Conservation (phyloP, 2,329 filamentous ascomycete genomes). For the Fusarium papillatum region DNA sequence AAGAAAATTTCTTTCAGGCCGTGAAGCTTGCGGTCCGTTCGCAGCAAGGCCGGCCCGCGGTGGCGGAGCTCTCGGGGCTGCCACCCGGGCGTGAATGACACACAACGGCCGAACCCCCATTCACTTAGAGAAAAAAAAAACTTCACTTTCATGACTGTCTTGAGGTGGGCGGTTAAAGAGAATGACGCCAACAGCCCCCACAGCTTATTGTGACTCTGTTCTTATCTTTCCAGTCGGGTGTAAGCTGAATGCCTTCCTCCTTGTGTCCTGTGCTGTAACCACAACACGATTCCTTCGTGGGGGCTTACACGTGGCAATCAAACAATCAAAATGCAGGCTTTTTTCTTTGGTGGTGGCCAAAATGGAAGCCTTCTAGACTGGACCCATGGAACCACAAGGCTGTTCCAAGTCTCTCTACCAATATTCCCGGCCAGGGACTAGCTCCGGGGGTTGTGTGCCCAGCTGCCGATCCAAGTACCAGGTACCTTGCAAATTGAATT, state of each 20-base stretch:
- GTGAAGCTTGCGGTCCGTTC: slow-evolving; percentile 9
- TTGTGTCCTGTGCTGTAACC: neutral
- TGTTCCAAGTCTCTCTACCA: slow-evolving; percentile 18
- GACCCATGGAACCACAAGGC: slow-evolving; percentile 11
- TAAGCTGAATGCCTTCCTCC: neutral
- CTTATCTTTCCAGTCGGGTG: neutral
- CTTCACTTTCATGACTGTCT: neutral
- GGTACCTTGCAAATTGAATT: slow-evolving; percentile 1
- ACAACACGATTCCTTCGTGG: neutral
- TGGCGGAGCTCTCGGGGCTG: slow-evolving; percentile 28
- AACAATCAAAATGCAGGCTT: neutral
- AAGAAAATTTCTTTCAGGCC: slow-evolving; percentile 21
- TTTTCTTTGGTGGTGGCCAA: slow-evolving; percentile 29
- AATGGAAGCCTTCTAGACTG: slow-evolving; percentile 34
- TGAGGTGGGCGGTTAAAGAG: neutral
- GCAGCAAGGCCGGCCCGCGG: slow-evolving; percentile 9
- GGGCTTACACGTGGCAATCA: slow-evolving; percentile 12
- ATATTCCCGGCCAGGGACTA: slow-evolving; percentile 30
- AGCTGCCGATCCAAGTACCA: slow-evolving; percentile 5
- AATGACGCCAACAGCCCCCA: neutral
- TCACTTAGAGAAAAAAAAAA: neutral
- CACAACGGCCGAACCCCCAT: neutral
- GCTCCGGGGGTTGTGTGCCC: slow-evolving; percentile 2
- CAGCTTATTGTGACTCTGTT: neutral
- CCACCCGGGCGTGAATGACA: neutral